These are phyloP conservation scores for Carex myosuroides DNA, from an alignment of 176 grass and related monocot genomes.

Conservation along the genomic window DNA sequence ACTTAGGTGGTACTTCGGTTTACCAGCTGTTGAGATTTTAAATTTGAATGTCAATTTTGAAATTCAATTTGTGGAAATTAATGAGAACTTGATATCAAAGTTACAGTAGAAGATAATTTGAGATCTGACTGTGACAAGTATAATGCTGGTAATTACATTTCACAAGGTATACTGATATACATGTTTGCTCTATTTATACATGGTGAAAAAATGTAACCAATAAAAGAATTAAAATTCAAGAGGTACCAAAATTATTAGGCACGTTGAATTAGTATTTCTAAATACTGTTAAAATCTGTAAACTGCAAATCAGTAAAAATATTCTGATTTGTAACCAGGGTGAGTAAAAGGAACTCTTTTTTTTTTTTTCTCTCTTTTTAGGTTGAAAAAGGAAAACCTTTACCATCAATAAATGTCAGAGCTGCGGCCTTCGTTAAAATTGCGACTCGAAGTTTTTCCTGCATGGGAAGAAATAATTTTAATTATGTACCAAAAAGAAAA, in stretches of 20 bases:
- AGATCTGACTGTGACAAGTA: not conserved
- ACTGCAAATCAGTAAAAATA: not conserved
- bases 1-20: conserved; percentile 46
- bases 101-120: not conserved
- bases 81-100: not conserved
- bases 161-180: not conserved
- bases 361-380: not conserved
- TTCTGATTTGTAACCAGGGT: not conserved
- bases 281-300: not conserved
- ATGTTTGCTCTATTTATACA: not conserved
- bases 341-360: not conserved
- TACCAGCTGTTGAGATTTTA: conserved; percentile 34
- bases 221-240: not conserved
- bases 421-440: conserved; percentile 79
- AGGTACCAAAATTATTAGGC: too few species aligned
- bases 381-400: not conserved
- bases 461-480: conserved; percentile 16
- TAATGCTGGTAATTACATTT: not conserved
- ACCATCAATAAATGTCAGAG: conserved; percentile 90
- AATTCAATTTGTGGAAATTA: not conserved
- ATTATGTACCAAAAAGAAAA: not conserved
- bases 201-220: not conserved
- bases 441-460: conserved; percentile 94
- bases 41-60: not conserved
- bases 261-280: not conserved